Evolutionary conservation across 331 rosid genomes (phyloP).

Genomic region (Quercus lobata): DNA sequence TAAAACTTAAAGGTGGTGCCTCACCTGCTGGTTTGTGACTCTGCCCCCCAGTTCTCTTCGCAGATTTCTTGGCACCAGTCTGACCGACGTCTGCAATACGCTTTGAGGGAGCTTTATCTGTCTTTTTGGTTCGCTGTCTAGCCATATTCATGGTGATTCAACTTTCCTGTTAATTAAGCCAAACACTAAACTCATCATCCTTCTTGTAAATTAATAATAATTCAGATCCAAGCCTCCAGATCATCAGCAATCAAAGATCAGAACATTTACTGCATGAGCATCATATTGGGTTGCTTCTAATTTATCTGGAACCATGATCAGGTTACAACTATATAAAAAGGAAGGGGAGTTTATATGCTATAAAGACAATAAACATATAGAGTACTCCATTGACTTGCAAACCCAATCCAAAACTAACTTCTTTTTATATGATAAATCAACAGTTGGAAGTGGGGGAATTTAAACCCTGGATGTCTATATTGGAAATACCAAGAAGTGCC

Average conservation of each 20-base stretch:
- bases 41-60: conserved; percentile 28
- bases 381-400: background rate
- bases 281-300: background rate
- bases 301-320: too few relatives aligned
- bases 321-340: background rate
- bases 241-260: background rate
- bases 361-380: background rate
- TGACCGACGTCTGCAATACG: conserved; percentile 23
- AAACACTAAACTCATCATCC: background rate
- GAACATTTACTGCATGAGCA: conserved; percentile 10
- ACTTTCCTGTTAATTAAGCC: conserved; percentile 27
- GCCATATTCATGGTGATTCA: conserved; percentile 41
- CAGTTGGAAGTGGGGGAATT: too few relatives aligned
- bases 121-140: conserved; percentile 19
- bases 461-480: too few relatives aligned
- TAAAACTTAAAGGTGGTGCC: background rate
- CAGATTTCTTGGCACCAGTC: conserved; percentile 33
- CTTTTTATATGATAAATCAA: too few relatives aligned
- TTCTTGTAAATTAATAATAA: conserved; percentile 1
- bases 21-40: conserved; percentile 36
- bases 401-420: background rate
- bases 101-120: conserved; percentile 36
- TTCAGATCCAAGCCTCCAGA: background rate
- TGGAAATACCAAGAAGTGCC: too few relatives aligned
- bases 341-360: background rate